These are phyloP conservation scores for Solanum hybrid DNA, from an alignment of 305 asterid species.

Conservation along the genomic window DNA sequence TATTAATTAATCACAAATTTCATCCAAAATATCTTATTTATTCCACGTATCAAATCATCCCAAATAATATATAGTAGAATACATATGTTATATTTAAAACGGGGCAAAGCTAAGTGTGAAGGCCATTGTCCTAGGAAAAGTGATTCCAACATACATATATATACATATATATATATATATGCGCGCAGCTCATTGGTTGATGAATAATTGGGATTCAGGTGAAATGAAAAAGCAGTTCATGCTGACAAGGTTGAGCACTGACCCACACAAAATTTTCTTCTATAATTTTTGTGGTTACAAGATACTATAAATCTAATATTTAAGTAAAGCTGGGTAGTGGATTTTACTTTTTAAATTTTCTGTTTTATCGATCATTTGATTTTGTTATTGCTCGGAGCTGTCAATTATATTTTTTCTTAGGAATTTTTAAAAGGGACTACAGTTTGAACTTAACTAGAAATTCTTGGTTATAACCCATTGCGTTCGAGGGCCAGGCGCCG, in stretches of 20 bases:
- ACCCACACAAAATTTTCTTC: slow-evolving; percentile 15
- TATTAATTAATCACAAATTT: background rate
- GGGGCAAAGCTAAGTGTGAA: background rate
- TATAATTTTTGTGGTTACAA: slow-evolving; percentile 30
- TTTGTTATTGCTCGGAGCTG: background rate
- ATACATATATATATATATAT: background rate
- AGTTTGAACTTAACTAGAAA: background rate
- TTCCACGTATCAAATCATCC: background rate
- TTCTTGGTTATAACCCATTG: background rate
- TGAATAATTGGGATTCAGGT: slow-evolving; percentile 40
- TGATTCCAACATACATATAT: slow-evolving; percentile 13
- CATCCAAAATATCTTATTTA: background rate
- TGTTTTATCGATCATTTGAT: background rate
- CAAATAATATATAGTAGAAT: background rate
- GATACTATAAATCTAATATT: slow-evolving; percentile 7
- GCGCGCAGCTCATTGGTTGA: slow-evolving; percentile 17
- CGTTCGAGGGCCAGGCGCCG: background rate
- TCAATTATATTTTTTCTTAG: background rate
- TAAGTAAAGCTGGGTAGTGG: background rate
- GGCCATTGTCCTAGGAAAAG: slow-evolving; percentile 10
- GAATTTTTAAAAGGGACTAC: background rate
- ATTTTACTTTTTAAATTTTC: background rate
- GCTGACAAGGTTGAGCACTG: slow-evolving; percentile 30
- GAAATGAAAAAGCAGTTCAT: slow-evolving; percentile 28
- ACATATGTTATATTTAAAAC: background rate